phyloP scores from a whole-genome alignment of 345 rosid genomes.

The Noccaea bulbosa region DNA sequence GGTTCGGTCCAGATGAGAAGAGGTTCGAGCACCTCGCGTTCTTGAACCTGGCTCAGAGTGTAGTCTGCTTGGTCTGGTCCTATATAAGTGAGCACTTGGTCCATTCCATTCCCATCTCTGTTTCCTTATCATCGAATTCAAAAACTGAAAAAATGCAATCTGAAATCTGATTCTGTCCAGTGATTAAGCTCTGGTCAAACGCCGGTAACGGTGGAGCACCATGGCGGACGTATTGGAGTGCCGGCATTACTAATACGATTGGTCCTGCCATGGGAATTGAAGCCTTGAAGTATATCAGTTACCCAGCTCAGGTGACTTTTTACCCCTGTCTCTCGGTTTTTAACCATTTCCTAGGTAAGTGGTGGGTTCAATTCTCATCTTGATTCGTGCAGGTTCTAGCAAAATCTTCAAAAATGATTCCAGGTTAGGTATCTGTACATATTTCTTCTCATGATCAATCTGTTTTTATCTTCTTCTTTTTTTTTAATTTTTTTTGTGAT shows the following conservation, averaged over 20 bases:
- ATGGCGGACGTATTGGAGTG: conserved; percentile 94
- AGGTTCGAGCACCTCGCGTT: conserved; percentile 93
- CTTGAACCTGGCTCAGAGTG: conserved; percentile 88
- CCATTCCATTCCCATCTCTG: not conserved
- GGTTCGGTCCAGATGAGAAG: conserved; percentile 80
- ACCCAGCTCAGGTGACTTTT: conserved; percentile 81
- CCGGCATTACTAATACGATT: conserved; percentile 90
- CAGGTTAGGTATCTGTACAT: conserved; percentile 52
- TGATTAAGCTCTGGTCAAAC: conserved; percentile 92
- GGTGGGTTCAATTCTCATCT: conserved; percentile 9
- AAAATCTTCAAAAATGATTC: conserved; percentile 97
- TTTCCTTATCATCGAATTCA: not conserved
- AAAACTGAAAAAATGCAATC: conserved; percentile 3
- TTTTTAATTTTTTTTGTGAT: conserved; percentile 18
- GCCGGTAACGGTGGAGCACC: conserved; percentile 74
- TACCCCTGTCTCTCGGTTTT: not conserved
- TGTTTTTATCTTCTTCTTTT: not conserved
- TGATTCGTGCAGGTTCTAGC: conserved; percentile 72
- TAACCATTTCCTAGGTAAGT: not conserved
- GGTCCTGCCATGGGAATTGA: conserved; percentile 98
- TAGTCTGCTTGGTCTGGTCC: conserved; percentile 89
- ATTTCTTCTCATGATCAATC: not conserved
- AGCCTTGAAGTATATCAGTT: conserved; percentile 90
- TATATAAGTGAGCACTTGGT: conserved; percentile 71
- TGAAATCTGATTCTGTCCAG: conserved; percentile 42